Conservation (phyloP, 768 basidiomycete species). For the Megacollybia marginata region DNA sequence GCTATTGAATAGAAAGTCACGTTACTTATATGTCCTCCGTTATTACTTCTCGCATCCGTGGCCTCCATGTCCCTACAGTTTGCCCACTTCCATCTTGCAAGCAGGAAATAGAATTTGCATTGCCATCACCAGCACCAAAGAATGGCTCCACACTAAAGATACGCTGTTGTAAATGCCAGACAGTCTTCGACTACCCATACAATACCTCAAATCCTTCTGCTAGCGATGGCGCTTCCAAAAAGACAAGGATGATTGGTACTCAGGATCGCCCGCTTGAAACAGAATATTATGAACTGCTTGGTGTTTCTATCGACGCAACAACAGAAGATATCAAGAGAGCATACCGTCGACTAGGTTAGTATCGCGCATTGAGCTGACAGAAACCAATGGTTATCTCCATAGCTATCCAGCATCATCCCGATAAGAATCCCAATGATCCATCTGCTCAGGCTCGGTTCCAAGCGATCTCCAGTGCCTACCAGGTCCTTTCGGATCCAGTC, state of each 20-base stretch:
- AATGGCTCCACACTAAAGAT: too few relatives aligned
- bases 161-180: too few relatives aligned
- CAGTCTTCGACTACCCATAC: too few relatives aligned
- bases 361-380: background rate
- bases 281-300: conserved; percentile 84
- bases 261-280: conserved; percentile 86
- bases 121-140: too few relatives aligned
- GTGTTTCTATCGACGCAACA: conserved; percentile 66
- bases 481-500: conserved; percentile 71
- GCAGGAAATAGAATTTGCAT: too few relatives aligned
- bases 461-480: conserved; percentile 84
- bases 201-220: too few relatives aligned
- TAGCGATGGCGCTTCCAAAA: conserved; percentile 16
- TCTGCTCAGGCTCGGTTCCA: conserved; percentile 85
- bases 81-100: too few relatives aligned
- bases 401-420: conserved; percentile 88
- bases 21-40: too few relatives aligned
- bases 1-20: too few relatives aligned
- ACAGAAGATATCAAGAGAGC: conserved; percentile 88
- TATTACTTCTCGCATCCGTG: too few relatives aligned
- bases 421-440: conserved; percentile 88
- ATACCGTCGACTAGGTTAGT: conserved; percentile 50
- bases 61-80: too few relatives aligned
- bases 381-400: conserved; percentile 45
- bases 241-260: conserved; percentile 77